Evolutionary conservation across 2,329 filamentous ascomycete species (phyloP).

Genomic region (Setomelanomma holmii): DNA sequence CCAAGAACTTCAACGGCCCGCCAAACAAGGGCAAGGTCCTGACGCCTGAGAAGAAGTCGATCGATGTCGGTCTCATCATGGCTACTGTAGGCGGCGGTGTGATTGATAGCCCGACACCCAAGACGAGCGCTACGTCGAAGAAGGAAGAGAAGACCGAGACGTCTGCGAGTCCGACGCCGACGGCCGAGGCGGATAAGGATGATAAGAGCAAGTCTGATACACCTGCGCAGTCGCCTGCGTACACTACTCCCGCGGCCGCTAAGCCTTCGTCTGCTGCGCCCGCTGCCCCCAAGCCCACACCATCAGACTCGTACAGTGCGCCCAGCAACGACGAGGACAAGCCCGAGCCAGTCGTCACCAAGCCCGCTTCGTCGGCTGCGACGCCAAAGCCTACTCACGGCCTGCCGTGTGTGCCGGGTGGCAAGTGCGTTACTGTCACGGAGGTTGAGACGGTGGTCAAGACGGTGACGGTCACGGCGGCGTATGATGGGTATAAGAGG

Average conservation of each 20-base stretch:
- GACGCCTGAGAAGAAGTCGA: conserved; percentile 36
- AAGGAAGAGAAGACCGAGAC: conserved; percentile 11
- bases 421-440: conserved; percentile 32
- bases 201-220: conserved; percentile 4
- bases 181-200: not conserved
- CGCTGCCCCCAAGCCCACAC: conserved; percentile 12
- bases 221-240: conserved; percentile 1
- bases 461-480: conserved; percentile 35
- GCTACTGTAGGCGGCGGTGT: conserved; percentile 17
- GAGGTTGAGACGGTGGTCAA: conserved; percentile 33
- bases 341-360: conserved; percentile 5
- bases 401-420: conserved; percentile 25
- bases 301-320: conserved; percentile 1
- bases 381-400: conserved; percentile 27
- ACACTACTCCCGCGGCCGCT: conserved; percentile 4
- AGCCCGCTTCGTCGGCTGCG: conserved; percentile 21
- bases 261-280: conserved; percentile 5
- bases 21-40: conserved; percentile 53
- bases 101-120: conserved; percentile 20
- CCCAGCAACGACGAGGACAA: conserved; percentile 11
- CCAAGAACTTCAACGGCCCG: conserved; percentile 52
- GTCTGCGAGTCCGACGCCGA: conserved; percentile 7
- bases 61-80: conserved; percentile 42
- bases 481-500: conserved; percentile 15
- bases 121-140: conserved; percentile 13